Base-by-base conservation (phyloP, 352 stramenopile species). In the Thalassiosira hispida region DNA sequence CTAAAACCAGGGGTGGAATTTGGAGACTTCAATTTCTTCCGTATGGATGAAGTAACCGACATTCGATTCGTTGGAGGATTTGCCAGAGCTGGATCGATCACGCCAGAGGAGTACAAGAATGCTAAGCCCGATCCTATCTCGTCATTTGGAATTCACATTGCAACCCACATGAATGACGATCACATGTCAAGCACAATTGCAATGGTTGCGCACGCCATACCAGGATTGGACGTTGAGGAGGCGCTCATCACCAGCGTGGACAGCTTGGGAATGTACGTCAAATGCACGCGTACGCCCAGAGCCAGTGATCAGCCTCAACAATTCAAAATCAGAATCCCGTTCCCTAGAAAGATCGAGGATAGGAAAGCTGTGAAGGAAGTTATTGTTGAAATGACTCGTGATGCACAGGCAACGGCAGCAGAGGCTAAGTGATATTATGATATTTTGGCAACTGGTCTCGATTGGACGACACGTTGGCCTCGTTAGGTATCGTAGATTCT, bases 141-240 rank as follows among this genome's bases (percentile, higher is more conserved):
- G 11, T 84, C 35, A 29, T 93, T 94, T 74, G 84, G 86, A 35
- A 22, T 25, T 1, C 29, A 68, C n/a, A 86, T 95, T 80, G 85
- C 82, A n/a, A 20, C 57, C 14, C 90, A 95, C 73, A 95, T 95
- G 90, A 95, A 95, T 78, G 90, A 94, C 7, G 90, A 95, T 81
- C 90, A 95, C 49, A 82, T 80, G 69, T 38, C 63, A 0, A 80
- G 81, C 3, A 92, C 90, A 7, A 93, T 94, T 76, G 85, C 86
- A 23, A 94, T 94, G 84, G 68, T 94, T 35, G 67, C 85, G 9
- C 63, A 83, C 51, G 79, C 86, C 14, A 85, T 95, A 61, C 88
- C 88, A 22, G 77, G 83, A 27, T 72, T 93, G 18, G 83, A 89
- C 23, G 84, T 94, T 35, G 73, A 75, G 7, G 79, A 80, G 35